Evolutionary conservation across 805 yeast genomes (phyloP), one percentile per base, ranked within the genome.

Genomic region (Kuraishia ogatae): DNA sequence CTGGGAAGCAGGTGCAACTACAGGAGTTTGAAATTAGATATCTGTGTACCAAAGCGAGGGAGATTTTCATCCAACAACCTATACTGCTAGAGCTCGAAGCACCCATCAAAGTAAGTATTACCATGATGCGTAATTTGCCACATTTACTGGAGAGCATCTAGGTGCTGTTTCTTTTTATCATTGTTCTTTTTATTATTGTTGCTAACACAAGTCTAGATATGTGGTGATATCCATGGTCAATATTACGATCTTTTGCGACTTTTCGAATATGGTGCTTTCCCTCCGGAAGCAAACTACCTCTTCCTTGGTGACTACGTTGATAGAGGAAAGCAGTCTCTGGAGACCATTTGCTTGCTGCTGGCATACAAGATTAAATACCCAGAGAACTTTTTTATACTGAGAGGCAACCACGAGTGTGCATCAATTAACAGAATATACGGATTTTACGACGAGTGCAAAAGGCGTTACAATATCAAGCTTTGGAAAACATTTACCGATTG

Each of bases 401-500:
- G 99, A 78, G 99, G 99, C 61, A 93, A 93, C 75, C 99, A 93
- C 77, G 99, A 93, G 77, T 89, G 97, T 78, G 99, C 99, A 26
- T 89, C 97, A 47, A 93, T 94, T 70, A 93, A 93, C 76, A 87
- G 98, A 76, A 92, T 93, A 71, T 93, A 93, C 73, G 99, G 99
- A 46, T 93, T 93, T 72, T 93, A 93, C 75, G 99, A 93, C 75
- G 99, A 93, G 76, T 93, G 99, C 78, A 90, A 91, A 71, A 88
- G 99, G 78, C 88, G 99, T 72, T 94, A 92, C 78, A 93, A 92
- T 77, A 93, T 94, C 75, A 93, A 93, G 76, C 87, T 93, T 64
- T 93, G 99, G 99, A 96, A 96, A 75, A 92, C 97, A 15, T 94
- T 93, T 70, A 94, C 97, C 53, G 99, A 93, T 76, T 92, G 98